Evolutionary conservation across 2,329 filamentous ascomycete genomes (phyloP), one percentile per base, ranked within the genome.

Genomic region (Pseudogymnoascus sp.): DNA sequence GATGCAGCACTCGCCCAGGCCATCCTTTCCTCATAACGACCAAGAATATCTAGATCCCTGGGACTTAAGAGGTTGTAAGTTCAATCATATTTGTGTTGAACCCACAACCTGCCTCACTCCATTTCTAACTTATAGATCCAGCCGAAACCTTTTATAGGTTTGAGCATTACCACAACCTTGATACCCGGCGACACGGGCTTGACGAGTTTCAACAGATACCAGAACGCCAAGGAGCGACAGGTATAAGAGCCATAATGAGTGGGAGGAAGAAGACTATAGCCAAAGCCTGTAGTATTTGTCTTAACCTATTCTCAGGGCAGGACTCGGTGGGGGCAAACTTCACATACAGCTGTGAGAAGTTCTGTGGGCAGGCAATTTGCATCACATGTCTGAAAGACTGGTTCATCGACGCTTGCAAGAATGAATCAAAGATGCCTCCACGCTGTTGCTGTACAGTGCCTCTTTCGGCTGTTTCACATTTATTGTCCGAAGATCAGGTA

Each of bases 371-470:
- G 50, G n/a, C 15, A 19, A 57, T 62, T 21, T 76, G 74, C 61
- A 42, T 67, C 15, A 36, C 65, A 3, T 80, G 78, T 62, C 65
- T 80, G 13, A 74, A 70, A 59, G 63, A 67, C 4, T 76, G 78
- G 74, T 81, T 81, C 68, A 65, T 75, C 0, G 67, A 71, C 5
- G 77, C 78, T 13, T 76, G 72, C 63, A 73, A 70, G 35, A 73
- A 79, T 62, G 69, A 72, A 40, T 68, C 72, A 0, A 69, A 71
- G 26, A 80, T 80, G 79, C 79, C 78, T 2, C 77, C 78, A 2
- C 72, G 73, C 26, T 83, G 81, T 69, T 80, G 78, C 65, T 67
- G 59, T 3, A 69, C 76, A 7, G 73, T 82, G 9, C 78, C 78
- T 53, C 69, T 79, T n/a, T 75, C 77, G 23, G 68, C 76, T 28